Conservation (phyloP, 371 early-diverging fungal species). For the Mycotypha africana region DNA sequence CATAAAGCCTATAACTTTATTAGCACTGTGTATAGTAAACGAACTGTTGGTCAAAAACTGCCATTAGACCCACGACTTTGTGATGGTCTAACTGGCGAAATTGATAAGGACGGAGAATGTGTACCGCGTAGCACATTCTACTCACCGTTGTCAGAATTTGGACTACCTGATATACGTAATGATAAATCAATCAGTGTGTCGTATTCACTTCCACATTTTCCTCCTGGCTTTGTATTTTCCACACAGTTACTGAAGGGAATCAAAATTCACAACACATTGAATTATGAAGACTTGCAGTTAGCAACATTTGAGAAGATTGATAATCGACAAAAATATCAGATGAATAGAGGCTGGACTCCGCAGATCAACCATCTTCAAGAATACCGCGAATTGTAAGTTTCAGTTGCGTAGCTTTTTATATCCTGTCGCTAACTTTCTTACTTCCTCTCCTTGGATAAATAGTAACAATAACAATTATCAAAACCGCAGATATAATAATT, state of each 20-base stretch:
- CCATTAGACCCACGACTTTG: conserved; percentile 52
- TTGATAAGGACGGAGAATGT: conserved; percentile 59
- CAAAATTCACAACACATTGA: conserved; percentile 38
- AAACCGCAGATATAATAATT: conserved; percentile 25
- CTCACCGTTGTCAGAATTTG: conserved; percentile 60
- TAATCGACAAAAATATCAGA: conserved; percentile 15
- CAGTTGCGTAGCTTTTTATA: not conserved
- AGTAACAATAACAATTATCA: conserved; percentile 20
- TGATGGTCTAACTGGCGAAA: conserved; percentile 58
- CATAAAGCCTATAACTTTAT: conserved; percentile 65
- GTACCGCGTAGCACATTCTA: conserved; percentile 69
- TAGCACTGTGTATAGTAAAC: conserved; percentile 61
- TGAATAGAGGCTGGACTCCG: conserved; percentile 34
- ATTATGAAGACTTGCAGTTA: conserved; percentile 48
- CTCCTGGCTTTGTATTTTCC: conserved; percentile 36
- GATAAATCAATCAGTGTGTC: conserved; percentile 58
- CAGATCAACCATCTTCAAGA: conserved; percentile 44
- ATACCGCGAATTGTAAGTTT: conserved; percentile 34
- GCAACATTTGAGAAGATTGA: conserved; percentile 48
- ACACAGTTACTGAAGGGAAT: conserved; percentile 50
- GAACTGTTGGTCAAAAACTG: conserved; percentile 38
- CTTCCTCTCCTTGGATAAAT: conserved; percentile 11
- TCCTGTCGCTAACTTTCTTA: not conserved
- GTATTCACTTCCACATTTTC: conserved; percentile 41
- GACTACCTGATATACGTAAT: conserved; percentile 51